Percentiles rank a stretch among this genome's conserved stretches.
Conservation (phyloP, 768 basidiomycete species). For the Trametes punicea region DNA sequence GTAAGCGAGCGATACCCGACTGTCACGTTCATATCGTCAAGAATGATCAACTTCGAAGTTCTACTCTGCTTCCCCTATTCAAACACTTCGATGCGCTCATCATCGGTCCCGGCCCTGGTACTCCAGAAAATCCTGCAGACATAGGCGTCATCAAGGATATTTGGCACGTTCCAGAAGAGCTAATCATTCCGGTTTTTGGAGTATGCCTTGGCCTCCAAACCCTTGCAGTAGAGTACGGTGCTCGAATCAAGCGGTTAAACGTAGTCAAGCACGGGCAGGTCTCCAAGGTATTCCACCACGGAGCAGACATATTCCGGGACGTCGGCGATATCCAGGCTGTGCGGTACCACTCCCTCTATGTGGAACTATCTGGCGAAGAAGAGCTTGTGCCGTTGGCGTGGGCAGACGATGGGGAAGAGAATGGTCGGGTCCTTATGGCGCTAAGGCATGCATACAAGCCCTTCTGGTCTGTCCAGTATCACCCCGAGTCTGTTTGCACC, state of each 20-base stretch:
- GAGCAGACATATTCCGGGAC: slow-evolving; percentile 57
- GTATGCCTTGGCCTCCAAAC: slow-evolving; percentile 85
- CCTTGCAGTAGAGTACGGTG: slow-evolving; percentile 63
- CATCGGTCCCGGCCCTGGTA: slow-evolving; percentile 80
- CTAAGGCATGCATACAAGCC: slow-evolving; percentile 59
- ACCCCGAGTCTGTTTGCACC: slow-evolving; percentile 82
- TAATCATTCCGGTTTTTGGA: slow-evolving; percentile 70
- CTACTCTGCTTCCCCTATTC: slow-evolving; percentile 52
- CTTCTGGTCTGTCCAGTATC: slow-evolving; percentile 89
- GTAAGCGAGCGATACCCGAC: slow-evolving; percentile 57
- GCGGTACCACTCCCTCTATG: slow-evolving; percentile 78
- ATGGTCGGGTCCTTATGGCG: slow-evolving; percentile 74
- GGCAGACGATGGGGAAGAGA: slow-evolving; percentile 63
- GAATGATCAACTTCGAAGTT: slow-evolving; percentile 58
- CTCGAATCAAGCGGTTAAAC: slow-evolving; percentile 50
- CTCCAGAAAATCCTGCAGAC: slow-evolving; percentile 58
- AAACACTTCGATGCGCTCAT: slow-evolving; percentile 64
- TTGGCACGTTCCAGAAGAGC: slow-evolving; percentile 56
- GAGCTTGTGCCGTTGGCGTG: slow-evolving; percentile 68
- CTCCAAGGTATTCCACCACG: slow-evolving; percentile 57
- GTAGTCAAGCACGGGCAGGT: slow-evolving; percentile 81
- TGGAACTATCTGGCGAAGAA: slow-evolving; percentile 42
- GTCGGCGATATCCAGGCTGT: slow-evolving; percentile 56
- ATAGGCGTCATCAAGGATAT: slow-evolving; percentile 67
- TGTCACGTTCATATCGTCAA: slow-evolving; percentile 67